A percentile compares a stretch with the other conserved stretches of the same genome.
Evolutionary conservation across 2,329 filamentous ascomycete species (phyloP).

Genomic region (Ophiostoma triangulosporum): DNA sequence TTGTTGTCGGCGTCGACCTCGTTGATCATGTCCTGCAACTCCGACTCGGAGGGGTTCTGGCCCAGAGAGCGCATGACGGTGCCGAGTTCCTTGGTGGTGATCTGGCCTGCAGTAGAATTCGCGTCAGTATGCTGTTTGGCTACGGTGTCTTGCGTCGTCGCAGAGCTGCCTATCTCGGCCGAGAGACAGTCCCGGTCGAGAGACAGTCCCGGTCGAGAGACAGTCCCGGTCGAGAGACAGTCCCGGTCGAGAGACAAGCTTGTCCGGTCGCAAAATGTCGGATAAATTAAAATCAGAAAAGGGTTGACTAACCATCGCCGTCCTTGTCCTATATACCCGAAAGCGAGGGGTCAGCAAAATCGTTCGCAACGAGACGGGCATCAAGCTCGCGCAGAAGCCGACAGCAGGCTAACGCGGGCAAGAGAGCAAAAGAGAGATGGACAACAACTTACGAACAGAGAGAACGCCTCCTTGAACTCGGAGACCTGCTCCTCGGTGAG

Average conservation of each 20-base stretch:
- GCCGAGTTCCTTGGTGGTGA: constrained; percentile 81
- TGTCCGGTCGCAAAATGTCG: too few species aligned
- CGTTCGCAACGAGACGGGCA: background rate
- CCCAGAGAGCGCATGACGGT: constrained; percentile 84
- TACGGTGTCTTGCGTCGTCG: background rate
- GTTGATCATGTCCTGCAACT: constrained; percentile 90
- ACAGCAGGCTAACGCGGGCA: background rate
- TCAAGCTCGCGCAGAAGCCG: background rate
- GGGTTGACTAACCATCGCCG: constrained; percentile 17
- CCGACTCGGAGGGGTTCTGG: constrained; percentile 81
- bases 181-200: too few species aligned
- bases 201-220: too few species aligned
- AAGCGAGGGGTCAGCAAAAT: constrained; percentile 3
- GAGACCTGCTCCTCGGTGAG: constrained; percentile 99
- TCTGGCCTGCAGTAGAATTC: constrained; percentile 50
- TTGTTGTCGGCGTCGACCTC: constrained; percentile 89
- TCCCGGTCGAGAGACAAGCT: too few species aligned
- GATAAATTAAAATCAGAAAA: background rate
- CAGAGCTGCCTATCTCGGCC: background rate
- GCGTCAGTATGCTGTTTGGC: constrained; percentile 5
- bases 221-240: too few species aligned
- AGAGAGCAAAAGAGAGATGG: constrained; percentile 12
- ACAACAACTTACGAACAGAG: constrained; percentile 75
- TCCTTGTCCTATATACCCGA: constrained; percentile 16
- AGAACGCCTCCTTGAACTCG: constrained; percentile 99